phyloP scores from a whole-genome alignment of 208 protist species.

The Trypanosoma conorhini region DNA sequence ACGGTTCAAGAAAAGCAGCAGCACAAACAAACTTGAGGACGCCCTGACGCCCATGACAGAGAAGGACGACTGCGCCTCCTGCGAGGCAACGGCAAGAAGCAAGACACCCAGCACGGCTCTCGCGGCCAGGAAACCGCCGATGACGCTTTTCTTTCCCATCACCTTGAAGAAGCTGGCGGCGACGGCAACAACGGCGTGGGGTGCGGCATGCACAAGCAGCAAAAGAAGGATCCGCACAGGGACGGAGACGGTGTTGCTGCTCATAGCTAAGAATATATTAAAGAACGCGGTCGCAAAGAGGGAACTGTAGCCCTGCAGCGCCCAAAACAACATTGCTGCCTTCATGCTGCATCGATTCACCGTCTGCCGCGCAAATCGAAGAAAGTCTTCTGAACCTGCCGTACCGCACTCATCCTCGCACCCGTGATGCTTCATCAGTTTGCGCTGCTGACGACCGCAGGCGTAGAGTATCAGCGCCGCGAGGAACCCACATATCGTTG shows the following conservation, averaged over 20 bases:
- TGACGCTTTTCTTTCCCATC: slow-evolving; percentile 18
- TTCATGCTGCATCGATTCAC: slow-evolving; percentile 54
- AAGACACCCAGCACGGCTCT: slow-evolving; percentile 16
- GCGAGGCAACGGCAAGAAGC: slow-evolving; percentile 14
- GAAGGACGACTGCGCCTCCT: slow-evolving; percentile 1
- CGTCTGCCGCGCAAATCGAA: slow-evolving; percentile 48
- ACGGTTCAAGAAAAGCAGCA: slow-evolving; percentile 25
- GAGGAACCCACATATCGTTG: slow-evolving; percentile 19
- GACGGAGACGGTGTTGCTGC: slow-evolving; percentile 13
- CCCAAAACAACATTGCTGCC: slow-evolving; percentile 34
- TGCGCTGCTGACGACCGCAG: slow-evolving; percentile 12
- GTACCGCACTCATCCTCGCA: background rate
- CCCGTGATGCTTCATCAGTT: background rate
- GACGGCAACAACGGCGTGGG: slow-evolving; percentile 1
- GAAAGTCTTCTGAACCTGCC: slow-evolving; percentile 19
- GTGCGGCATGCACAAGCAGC: slow-evolving; percentile 20
- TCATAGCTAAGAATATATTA: slow-evolving; percentile 24
- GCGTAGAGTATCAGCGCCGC: slow-evolving; percentile 14
- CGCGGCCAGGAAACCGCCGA: slow-evolving; percentile 13
- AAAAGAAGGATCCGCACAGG: slow-evolving; percentile 21
- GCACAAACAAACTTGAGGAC: slow-evolving; percentile 1
- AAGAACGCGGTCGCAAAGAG: slow-evolving; percentile 23
- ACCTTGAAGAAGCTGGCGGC: slow-evolving; percentile 6
- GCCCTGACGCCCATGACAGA: background rate
- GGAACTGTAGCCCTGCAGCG: slow-evolving; percentile 34